Base-by-base conservation (phyloP, 192 early-diverging fungal species). In the Diversispora epigaea region DNA sequence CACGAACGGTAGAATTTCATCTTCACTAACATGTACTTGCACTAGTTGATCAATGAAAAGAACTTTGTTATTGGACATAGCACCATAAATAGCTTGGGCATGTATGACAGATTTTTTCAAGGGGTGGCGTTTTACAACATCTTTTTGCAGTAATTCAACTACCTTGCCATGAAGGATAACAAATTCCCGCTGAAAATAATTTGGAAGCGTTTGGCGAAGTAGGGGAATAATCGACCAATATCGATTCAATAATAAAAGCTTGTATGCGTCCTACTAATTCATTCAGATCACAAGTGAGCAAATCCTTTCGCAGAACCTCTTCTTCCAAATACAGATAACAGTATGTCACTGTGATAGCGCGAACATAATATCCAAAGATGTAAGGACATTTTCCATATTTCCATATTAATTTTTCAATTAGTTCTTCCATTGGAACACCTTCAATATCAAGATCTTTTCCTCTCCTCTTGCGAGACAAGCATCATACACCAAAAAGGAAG, bases 381-480 rank as follows among this genome's bases (percentile, higher is more conserved):
- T 72, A 72, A 14, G 70, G 70, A 57, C 69, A 71, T 11, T 71
- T 8, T 10, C 70, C 67, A 69, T 69, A 72, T 25, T 40, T 72
- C 55, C 70, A 72, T 46, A 25, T 60, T 69, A 69, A 69, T 69
- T 69, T 69, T 40, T 5, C 12, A 19, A 8, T 43, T 17, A 69
- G 17, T 40, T 72, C 56, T 6, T 22, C 10, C 3, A 39, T 56
- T 44, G 56, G 70, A 72, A 60, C 46, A 45, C 17, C 70, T 6
- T 58, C 40, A n/a, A 58, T 7, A 44, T 12, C 21, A 3, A 44
- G 39, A 56, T 55, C 66, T 41, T 58, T 71, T 71, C 70, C n/a
- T 72, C 70, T 25, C 70, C 70, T 60, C 70, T 72, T 5, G 19
- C 3, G 12, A 72, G 70, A 72, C 70, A 72, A 60, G 70, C 70